Base-by-base conservation (phyloP, 805 yeast genomes). In the Pichia scutulata region DNA sequence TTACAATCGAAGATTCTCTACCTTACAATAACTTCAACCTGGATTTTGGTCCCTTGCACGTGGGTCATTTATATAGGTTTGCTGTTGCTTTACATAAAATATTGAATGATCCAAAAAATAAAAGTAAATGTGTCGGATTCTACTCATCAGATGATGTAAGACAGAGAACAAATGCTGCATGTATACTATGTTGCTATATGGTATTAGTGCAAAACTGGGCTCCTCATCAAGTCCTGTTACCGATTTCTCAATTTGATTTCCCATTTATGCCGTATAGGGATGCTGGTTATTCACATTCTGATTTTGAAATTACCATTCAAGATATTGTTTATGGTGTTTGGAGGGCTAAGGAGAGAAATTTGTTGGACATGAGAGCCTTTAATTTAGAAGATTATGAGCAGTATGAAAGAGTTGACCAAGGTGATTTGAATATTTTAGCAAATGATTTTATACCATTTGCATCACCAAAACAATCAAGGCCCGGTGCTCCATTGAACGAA, bases 391-490 rank as follows among this genome's bases (percentile, higher is more conserved):
- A 89, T 62, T 92, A 90, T 66, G 99, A 93, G 67, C 86, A 81
- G 61, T 90, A 87, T 63, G 99, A 93, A 67, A 74, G 95, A 55
- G 99, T 93, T 2, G 98, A 93, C 64, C 93, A 90, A 66, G 99
- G 99, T 55, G 99, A 93, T 68, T 87, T 93, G 61, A 93, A 93
- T 66, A 83, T 85, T 37, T 73, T 93, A 44, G 86, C 96, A 3
- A 92, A 93, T 54, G 95, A 93, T 64, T 93, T 92, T 61, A 84
- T 93, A 57, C 99, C 99, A 28, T 93, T 93, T 75, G 99, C 99
- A 6, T 89, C 97, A 2, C 99, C 99, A 3, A 89, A 84, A 59
- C 93, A 86, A 64, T 69, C 73, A 24, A 67, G 72, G 44, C 70
- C 77, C 9, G 77, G 80, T 40, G 69, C 73, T 39, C 68, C 73